Evolutionary conservation across 805 yeast genomes (phyloP), one percentile per base, ranked within the genome.

Genomic region (Tetrapisispora nanseiensis): DNA sequence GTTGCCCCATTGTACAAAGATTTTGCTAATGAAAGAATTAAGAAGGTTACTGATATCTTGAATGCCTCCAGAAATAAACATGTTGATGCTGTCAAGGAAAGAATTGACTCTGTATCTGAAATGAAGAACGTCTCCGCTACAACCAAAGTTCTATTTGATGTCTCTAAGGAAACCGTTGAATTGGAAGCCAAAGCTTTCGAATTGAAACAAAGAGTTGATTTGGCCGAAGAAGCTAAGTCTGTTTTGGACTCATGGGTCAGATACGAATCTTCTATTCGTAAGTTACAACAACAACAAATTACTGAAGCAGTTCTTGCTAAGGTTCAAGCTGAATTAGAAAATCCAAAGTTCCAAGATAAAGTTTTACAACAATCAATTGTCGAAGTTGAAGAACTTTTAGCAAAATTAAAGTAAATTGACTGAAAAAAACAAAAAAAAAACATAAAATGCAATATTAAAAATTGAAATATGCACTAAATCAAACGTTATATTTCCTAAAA

Each of bases 241-340:
- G 95, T 90, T 47, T 79, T 92, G 64, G 98, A 92, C 71, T 86
- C 97, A 13, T 92, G 98, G 98, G 97, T 89, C 58, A 86, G 97
- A 78, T 85, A 84, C 70, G 98, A 92, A 75, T 82, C 86, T 55
- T 87, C 86, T 65, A 92, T 89, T 55, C 90, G 97, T 74, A 95
- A 86, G 74, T 71, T 79, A 63, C 95, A 92, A 76, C 98, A 92
- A 76, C 76, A 80, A 69, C 95, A 86, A 69, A 80, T 92, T 59
- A 79, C 94, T 54, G 71, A 83, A 62, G 61, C 87, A 45, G 95
- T 92, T 51, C 84, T 87, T 64, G 72, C 87, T 42, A 87, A 86
- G 74, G 92, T 90, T 59, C 79, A 85, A 74, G 70, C 81, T 67
- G 92, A 86, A 70, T 68, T 92, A 56, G 69, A 73, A 57, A 82